Evolutionary conservation across 192 early-diverging fungal genomes (phyloP).

Genomic region (Backusella tarrabulga): DNA sequence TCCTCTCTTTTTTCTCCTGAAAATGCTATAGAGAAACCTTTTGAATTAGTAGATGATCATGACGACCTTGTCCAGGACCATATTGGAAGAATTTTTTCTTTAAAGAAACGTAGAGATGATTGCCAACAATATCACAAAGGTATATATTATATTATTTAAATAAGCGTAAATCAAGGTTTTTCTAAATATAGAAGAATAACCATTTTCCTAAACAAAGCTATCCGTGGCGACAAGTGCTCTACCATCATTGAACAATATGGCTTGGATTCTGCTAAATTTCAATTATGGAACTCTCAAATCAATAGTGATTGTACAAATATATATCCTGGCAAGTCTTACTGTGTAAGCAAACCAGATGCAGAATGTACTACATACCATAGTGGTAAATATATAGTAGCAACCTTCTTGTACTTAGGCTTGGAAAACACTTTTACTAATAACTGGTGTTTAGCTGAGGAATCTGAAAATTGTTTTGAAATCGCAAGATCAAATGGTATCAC

Average conservation of each 20-base stretch:
- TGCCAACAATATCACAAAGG: conserved; percentile 21
- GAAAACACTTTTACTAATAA: too few relatives aligned
- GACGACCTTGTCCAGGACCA: not conserved
- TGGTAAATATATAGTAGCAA: not conserved
- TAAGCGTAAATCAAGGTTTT: not conserved
- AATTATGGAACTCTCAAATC: conserved; percentile 22
- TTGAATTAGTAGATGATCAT: conserved; percentile 23
- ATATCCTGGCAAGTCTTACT: conserved; percentile 24
- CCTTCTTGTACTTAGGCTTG: too few relatives aligned
- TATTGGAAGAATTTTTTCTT: not conserved
- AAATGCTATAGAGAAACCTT: not conserved
- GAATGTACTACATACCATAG: not conserved
- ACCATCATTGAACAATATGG: conserved; percentile 8
- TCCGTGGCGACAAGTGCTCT: conserved; percentile 19
- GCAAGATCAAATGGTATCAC: conserved; percentile 15
- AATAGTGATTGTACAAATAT: conserved; percentile 30
- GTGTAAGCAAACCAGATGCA: not conserved
- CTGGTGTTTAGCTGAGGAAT: not conserved
- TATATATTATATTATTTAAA: not conserved
- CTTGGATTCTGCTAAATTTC: conserved; percentile 7
- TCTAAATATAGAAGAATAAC: not conserved
- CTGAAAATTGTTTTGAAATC: conserved; percentile 12
- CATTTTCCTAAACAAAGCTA: conserved; percentile 12
- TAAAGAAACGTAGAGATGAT: conserved; percentile 14
- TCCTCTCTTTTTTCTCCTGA: conserved; percentile 10